These are phyloP conservation scores for Paspalum notatum DNA, from an alignment of 176 grass and related monocot genomes.

Conservation along the genomic window DNA sequence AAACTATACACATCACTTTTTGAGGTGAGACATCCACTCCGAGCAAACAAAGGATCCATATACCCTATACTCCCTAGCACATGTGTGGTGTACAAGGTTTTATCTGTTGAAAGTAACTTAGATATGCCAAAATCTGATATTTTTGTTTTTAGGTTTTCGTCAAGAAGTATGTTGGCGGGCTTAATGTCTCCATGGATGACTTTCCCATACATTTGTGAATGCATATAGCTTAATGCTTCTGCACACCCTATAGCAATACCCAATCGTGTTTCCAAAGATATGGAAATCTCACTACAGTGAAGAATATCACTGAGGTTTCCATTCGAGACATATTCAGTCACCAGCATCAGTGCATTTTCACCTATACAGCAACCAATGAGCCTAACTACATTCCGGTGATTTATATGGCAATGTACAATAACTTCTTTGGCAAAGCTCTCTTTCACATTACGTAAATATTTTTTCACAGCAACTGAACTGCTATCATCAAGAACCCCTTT, in stretches of 20 bases:
- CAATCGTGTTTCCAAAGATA: constrained; percentile 21
- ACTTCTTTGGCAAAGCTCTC: neutral
- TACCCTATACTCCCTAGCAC: neutral
- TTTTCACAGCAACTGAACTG: constrained; percentile 26
- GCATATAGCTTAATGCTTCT: constrained; percentile 31
- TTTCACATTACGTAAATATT: neutral
- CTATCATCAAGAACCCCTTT: neutral
- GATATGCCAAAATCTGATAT: constrained; percentile 26
- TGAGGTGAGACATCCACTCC: neutral
- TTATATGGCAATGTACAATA: too few relatives aligned
- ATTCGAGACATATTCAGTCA: too few relatives aligned
- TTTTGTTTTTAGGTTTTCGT: neutral
- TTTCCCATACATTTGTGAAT: neutral
- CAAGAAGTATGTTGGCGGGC: constrained; percentile 19
- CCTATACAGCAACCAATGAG: too few relatives aligned
- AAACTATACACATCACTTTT: constrained; percentile 33
- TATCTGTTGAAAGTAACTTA: neutral
- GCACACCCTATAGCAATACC: constrained; percentile 25
- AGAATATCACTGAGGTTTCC: too few relatives aligned
- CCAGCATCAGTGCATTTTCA: too few relatives aligned
- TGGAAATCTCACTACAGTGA: too few relatives aligned
- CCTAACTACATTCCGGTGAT: too few relatives aligned
- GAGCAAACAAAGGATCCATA: constrained; percentile 8
- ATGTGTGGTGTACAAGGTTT: neutral
- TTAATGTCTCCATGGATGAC: constrained; percentile 28